Percentiles rank a stretch among this genome's conserved stretches.
Conservation (phyloP, 2,329 filamentous ascomycete species). For the Epichloe festucae region DNA sequence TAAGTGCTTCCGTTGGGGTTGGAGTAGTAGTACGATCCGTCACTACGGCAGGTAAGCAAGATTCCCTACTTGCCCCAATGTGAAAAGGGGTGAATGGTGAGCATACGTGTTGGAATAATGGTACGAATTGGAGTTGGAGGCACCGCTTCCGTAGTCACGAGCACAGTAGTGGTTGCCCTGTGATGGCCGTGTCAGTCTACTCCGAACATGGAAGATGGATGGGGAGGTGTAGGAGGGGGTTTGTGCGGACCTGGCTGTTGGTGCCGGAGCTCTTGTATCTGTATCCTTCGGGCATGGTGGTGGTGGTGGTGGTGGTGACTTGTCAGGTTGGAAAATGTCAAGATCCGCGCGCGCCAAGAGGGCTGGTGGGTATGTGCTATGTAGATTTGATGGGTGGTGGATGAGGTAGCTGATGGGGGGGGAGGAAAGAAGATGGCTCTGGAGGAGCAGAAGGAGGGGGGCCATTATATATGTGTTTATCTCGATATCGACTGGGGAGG, state of each 20-base stretch:
- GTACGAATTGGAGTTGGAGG: constrained; percentile 45
- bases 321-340: not conserved
- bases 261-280: constrained; percentile 40
- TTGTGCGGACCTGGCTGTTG: constrained; percentile 43
- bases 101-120: constrained; percentile 52
- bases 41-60: constrained; percentile 16
- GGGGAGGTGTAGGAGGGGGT: not conserved
- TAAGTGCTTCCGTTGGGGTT: constrained; percentile 58
- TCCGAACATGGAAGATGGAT: too few relatives aligned
- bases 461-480: too few relatives aligned
- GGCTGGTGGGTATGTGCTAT: not conserved
- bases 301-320: not conserved
- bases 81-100: too few relatives aligned
- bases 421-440: not conserved
- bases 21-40: constrained; percentile 63
- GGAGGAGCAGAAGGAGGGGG: too few relatives aligned
- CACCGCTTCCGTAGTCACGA: constrained; percentile 47
- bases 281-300: constrained; percentile 18
- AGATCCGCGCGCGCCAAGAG: not conserved
- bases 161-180: constrained; percentile 57
- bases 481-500: too few relatives aligned
- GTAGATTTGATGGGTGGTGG: not conserved
- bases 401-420: not conserved
- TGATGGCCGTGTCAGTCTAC: not conserved
- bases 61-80: too few relatives aligned